Evolutionary conservation across 78 protist genomes (phyloP), one percentile per base, ranked within the genome.

Genomic region (Dictyostelium brefeldianum): DNA sequence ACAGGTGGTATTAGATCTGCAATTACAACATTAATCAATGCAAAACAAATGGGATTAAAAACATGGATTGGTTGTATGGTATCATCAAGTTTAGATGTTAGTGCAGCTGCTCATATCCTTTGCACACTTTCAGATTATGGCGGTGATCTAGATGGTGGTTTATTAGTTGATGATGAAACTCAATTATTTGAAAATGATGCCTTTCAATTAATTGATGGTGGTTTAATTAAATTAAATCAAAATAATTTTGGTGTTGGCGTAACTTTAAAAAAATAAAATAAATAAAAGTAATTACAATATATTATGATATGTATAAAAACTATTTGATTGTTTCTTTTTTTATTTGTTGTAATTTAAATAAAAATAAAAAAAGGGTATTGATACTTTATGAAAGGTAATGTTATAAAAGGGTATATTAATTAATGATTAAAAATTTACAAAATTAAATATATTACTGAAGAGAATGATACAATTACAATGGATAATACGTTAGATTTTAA

Each of bases 31-130:
- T 8, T 87, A 36, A 12, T 43, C 22, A 59, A 87, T 50, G 93
- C 93, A 9, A 56, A 77, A 36, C 69, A 87, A 41, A 12, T 43
- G 36, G 46, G 46, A 1, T 51, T 87, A 36, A 11, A 25, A 47
- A 62, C 70, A 31, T 87, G 93, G 93, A 48, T 87, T 25, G 93
- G 93, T 43, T 87, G 67, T 20, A 87, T 87, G 93, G 93, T 87
- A 7, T 78, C 83, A 0, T 77, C 85, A 25, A 59, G 81, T 47
- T 50, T 87, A 31, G 65, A 87, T 50, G 70, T 69, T 31, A 50
- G 46, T 50, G 78, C 84, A 5, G 93, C 93, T 11, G 83, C 84
- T 43, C 93, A 87, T n/a, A 18, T 80, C 2, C 41, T 80, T 8
- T 46, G 73, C 0, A n/a, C 48, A 46, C 22, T 64, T 14, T 80